A percentile compares a stretch with the other conserved stretches of the same genome.
phyloP scores from a whole-genome alignment of 805 yeast genomes.

The Metschnikowia continentalis region DNA sequence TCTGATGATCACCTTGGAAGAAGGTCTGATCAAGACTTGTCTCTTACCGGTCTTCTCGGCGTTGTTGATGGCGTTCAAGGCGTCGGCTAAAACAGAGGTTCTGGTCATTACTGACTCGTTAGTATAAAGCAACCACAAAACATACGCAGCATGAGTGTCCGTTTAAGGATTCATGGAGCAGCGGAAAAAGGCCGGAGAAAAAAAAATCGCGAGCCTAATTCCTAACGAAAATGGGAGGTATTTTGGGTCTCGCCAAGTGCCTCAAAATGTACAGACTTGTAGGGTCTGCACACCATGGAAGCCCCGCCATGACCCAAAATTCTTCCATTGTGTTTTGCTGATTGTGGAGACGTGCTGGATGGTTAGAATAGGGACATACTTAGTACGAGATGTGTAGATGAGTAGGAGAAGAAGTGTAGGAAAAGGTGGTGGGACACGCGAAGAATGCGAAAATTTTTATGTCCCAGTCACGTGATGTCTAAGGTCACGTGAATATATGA shows the following conservation, averaged over 20 bases:
- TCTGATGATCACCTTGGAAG: conserved; percentile 32
- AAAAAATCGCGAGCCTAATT: not conserved
- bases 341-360: conserved; percentile 10
- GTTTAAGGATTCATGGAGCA: conserved; percentile 19
- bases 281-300: not conserved
- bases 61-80: conserved; percentile 34
- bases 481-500: too few relatives aligned
- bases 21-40: conserved; percentile 35
- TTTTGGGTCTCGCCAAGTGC: conserved; percentile 9
- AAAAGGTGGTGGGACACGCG: too few relatives aligned
- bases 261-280: not conserved
- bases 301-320: conserved; percentile 11
- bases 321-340: conserved; percentile 19
- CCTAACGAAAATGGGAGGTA: conserved; percentile 11
- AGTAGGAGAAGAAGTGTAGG: too few relatives aligned
- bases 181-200: not conserved
- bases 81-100: conserved; percentile 35
- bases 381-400: not conserved
- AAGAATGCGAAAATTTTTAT: not conserved
- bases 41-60: conserved; percentile 37
- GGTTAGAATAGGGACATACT: not conserved
- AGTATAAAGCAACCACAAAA: conserved; percentile 20
- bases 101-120: conserved; percentile 26
- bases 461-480: too few relatives aligned
- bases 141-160: conserved; percentile 24